Evolutionary conservation across 225 moss, liverwort and hornwort genomes (phyloP), one percentile per base, ranked within the genome.

Genomic region (Physcomitrium patens): DNA sequence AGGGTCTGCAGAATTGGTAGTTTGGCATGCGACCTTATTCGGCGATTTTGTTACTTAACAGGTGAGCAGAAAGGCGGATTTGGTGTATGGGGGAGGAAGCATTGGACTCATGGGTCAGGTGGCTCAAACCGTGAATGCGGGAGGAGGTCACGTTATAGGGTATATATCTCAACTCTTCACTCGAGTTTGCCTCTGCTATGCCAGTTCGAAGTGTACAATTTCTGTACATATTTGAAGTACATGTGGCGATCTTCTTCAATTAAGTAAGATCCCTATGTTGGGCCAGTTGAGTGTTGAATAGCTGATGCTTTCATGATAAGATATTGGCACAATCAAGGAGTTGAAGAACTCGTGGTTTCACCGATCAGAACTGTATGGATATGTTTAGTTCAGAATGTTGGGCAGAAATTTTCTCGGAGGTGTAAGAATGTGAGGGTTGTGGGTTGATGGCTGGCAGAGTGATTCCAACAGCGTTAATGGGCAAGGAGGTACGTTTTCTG

Each of bases 71-170:
- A 88, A 91, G 65, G 88, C 94, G 49, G 87, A 96, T 72, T 78
- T 96, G 67, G 96, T 96, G 24, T 96, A 96, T 56, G 94, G 96
- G 47, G 96, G 96, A 37, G 94, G 96, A 63, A 96, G 91, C 72
- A 82, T 91, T 55, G 96, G 96, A 17, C 86, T 96, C 0, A 96
- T 96, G 96, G 96, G 96, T 50, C 91, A 92, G 78, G 92, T 96
- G 60, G 84, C 96, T 7, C 89, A 89, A 58, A 91, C 96, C 19
- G 96, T 94, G 65, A 85, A 94, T 71, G 77, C 81, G 3, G 91
- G 92, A 53, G 96, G 96, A 23, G 84, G 94, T 69, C 94, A 91
- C 42, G 96, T 96, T 22, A 63, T 92, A 59, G 94, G 94, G 96
- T 94, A 91, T 9, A 47, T 20, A 17, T 9, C 47, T 27, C 60